Percentiles rank a stretch among this genome's conserved stretches.
phyloP scores from a whole-genome alignment of 768 basidiomycete genomes.

The Calocybe indica region DNA sequence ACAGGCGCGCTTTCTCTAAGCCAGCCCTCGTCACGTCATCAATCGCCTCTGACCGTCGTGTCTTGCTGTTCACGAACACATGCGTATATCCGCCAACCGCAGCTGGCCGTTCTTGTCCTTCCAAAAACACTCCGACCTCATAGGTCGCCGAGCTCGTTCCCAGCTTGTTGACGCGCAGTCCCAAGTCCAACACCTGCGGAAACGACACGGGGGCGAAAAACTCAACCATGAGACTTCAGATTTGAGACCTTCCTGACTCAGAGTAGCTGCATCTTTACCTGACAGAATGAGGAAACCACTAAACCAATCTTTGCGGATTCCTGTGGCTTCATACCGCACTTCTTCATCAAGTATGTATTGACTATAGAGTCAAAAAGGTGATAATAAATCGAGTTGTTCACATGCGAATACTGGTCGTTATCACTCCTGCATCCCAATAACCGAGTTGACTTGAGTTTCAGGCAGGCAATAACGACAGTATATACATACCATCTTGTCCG shows the following conservation, averaged over 20 bases:
- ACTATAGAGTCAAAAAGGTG: conserved; percentile 79
- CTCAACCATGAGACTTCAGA: conserved; percentile 19
- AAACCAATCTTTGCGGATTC: conserved; percentile 58
- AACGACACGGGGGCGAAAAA: conserved; percentile 74
- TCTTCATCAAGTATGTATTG: conserved; percentile 70
- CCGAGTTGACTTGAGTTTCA: neutral
- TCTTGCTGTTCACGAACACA: conserved; percentile 68
- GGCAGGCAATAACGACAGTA: neutral
- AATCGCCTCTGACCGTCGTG: conserved; percentile 53
- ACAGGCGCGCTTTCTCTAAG: conserved; percentile 23
- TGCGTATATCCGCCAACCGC: conserved; percentile 68
- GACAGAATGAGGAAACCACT: conserved; percentile 72
- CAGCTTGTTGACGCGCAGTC: conserved; percentile 59
- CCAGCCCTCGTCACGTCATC: conserved; percentile 35
- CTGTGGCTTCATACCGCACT: conserved; percentile 51
- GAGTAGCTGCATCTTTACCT: conserved; percentile 26
- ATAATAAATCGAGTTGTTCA: conserved; percentile 80
- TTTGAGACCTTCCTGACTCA: neutral
- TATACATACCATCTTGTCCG: conserved; percentile 61
- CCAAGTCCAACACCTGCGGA: conserved; percentile 64
- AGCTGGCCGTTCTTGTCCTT: conserved; percentile 30
- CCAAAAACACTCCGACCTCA: conserved; percentile 71
- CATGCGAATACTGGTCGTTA: conserved; percentile 80
- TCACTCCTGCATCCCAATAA: conserved; percentile 60
- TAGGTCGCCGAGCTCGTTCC: conserved; percentile 76